Evolutionary conservation across 176 grass and related monocot species (phyloP), one percentile per base, ranked within the genome.

Genomic region (Oryza longistaminata): DNA sequence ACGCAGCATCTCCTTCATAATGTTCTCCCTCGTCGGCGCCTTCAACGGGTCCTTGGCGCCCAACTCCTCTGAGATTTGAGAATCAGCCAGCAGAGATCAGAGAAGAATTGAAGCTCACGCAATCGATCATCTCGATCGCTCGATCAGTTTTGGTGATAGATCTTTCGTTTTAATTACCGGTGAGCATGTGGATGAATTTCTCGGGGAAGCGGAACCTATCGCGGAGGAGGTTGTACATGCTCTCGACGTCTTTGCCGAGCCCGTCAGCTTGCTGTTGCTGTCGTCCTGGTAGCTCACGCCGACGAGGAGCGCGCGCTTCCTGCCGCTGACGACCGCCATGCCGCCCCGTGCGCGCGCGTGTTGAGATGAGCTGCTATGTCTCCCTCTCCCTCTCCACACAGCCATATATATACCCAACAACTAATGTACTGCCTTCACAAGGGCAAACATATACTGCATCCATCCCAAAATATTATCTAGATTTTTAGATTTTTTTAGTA

Each of bases 1-100:
- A 97, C n/a, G n/a, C 45, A 83, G 80, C 94, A 97, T 97, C 85
- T 92, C 94, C 6, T n/a, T 39, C 15, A 84, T 60, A 37, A 97
- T 33, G 90, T 92, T 92, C 85, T 82, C 58, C 88, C 84, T 81
- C 37, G 88, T 97, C 39, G 94, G 94, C 33, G 76, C 75, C 39
- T 43, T 74, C 0, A 2, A 14, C 9, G 58, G 74, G 12, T 94
- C 71, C 86, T 87, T 0, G 8, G 72, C 86, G 5, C n/a, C 35
- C 71, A 85, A 68, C 34, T 86, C 78, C 68, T 92, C 95, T 82
- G 72, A 7, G 39, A 42, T 4, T 34, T 9, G 3, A 27, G 27
- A 27, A 27, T 27, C 27, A 27, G 27, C 27, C 27, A n/a, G n/a
- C n/a, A 27, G 27, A 27, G 27, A 27, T 27, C 27, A 27, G 27